Evolutionary conservation across 2,329 filamentous ascomycete genomes (phyloP).

Genomic region (Penicillium psychrosexuale): DNA sequence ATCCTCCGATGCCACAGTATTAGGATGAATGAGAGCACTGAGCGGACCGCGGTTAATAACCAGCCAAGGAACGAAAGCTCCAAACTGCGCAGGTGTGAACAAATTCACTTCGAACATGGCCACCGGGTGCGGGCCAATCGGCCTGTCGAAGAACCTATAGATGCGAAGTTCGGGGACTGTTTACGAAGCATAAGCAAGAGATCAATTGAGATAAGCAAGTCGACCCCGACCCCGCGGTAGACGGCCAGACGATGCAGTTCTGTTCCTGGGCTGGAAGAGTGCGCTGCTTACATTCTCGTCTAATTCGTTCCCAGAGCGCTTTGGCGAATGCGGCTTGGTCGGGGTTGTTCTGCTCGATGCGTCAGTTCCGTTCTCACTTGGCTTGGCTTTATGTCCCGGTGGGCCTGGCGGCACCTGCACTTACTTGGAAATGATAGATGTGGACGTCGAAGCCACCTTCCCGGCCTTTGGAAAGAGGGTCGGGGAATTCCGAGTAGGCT

Average conservation of each 20-base stretch:
- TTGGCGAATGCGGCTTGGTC: conserved; percentile 65
- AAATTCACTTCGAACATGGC: conserved; percentile 93
- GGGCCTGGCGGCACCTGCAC: too few species aligned
- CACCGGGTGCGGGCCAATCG: conserved; percentile 76
- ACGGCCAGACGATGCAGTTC: neutral
- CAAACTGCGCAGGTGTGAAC: conserved; percentile 81
- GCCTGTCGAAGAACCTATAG: conserved; percentile 72
- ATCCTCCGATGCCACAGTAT: conserved; percentile 57
- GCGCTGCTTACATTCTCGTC: conserved; percentile 65
- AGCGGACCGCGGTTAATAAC: conserved; percentile 76
- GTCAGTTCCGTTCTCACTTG: neutral
- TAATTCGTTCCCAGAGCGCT: conserved; percentile 72
- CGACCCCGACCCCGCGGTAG: neutral
- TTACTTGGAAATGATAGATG: conserved; percentile 70
- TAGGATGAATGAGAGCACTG: conserved; percentile 77
- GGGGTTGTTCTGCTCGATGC: conserved; percentile 49
- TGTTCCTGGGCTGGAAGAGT: neutral
- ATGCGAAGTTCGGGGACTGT: conserved; percentile 80
- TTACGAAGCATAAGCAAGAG: neutral
- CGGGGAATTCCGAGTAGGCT: conserved; percentile 67
- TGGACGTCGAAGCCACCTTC: conserved; percentile 81
- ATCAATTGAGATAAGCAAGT: neutral
- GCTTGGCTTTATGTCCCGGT: neutral
- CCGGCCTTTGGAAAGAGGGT: conserved; percentile 63
- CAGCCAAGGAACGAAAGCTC: conserved; percentile 83